Conservation (phyloP, 2,329 filamentous ascomycete species). For the Colletotrichum sp. region DNA sequence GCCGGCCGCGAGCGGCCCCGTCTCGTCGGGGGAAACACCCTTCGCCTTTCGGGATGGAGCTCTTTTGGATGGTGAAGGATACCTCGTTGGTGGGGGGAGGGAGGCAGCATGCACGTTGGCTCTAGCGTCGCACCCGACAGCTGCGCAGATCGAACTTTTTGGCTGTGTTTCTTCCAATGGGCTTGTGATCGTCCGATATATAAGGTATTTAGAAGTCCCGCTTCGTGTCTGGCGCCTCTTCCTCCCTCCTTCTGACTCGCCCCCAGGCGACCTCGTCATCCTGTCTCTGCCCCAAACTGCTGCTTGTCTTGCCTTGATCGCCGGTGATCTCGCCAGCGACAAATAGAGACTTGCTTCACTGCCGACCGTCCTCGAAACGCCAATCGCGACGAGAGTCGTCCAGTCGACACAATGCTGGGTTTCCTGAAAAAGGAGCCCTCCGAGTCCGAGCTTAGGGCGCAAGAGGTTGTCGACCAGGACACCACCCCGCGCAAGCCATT, state of each 20-base stretch:
- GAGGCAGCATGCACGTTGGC: not conserved
- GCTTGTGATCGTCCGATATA: constrained; percentile 13
- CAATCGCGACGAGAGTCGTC: not conserved
- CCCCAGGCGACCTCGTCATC: not conserved
- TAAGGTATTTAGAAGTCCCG: not conserved
- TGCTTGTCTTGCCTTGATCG: not conserved
- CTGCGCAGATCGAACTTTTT: not conserved
- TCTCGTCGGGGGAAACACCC: not conserved
- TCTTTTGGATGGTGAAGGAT: not conserved
- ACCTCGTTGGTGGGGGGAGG: not conserved
- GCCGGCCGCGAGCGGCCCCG: not conserved
- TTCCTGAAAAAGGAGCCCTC: not conserved
- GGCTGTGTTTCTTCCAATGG: not conserved
- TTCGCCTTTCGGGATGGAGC: not conserved
- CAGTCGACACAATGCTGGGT: not conserved
- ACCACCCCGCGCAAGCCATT: constrained; percentile 3
- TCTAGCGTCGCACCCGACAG: not conserved
- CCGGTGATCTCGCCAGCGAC: not conserved
- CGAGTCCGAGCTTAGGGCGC: not conserved
- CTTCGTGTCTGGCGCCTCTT: not conserved
- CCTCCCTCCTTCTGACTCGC: not conserved
- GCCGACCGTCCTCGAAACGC: not conserved
- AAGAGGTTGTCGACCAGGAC: not conserved
- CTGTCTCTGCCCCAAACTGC: not conserved
- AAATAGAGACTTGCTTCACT: not conserved